These are phyloP conservation scores for Colletotrichum sansevieriae DNA, from an alignment of 2,329 filamentous ascomycete species.

Conservation along the genomic window DNA sequence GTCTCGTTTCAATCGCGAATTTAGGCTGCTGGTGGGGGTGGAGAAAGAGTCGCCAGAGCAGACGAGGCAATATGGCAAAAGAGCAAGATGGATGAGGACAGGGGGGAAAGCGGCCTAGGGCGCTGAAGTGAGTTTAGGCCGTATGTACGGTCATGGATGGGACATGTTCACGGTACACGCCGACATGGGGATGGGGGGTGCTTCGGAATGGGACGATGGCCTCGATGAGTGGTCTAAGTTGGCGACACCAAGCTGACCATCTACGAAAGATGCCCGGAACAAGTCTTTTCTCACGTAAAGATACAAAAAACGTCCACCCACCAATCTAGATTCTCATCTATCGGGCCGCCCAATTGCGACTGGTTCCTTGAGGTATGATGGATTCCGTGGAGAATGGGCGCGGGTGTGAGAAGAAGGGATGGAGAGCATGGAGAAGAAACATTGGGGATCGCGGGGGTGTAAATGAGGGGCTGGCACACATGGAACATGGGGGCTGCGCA, in stretches of 20 bases:
- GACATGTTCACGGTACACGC: constrained; percentile 5
- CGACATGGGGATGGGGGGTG: neutral
- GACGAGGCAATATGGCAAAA: constrained; percentile 32
- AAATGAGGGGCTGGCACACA: constrained; percentile 25
- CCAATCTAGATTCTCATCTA: too few relatives aligned
- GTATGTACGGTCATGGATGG: constrained; percentile 7
- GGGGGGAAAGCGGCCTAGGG: constrained; percentile 11
- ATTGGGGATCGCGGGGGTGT: constrained; percentile 37
- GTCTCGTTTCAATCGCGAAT: constrained; percentile 21
- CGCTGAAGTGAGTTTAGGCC: constrained; percentile 29
- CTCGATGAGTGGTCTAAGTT: neutral
- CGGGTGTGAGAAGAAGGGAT: constrained; percentile 3
- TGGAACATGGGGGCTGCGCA: neutral
- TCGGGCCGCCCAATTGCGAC: neutral
- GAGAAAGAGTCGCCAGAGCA: constrained; percentile 6
- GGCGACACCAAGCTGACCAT: neutral
- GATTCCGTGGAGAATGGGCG: constrained; percentile 33
- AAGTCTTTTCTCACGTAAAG: neutral
- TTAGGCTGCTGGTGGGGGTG: constrained; percentile 30
- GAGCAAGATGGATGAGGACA: constrained; percentile 16
- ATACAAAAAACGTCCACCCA: neutral
- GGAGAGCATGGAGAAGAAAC: constrained; percentile 33
- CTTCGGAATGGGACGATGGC: constrained; percentile 7
- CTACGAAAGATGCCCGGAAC: neutral
- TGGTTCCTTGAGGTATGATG: constrained; percentile 21